Evolutionary conservation across 2,329 filamentous ascomycete genomes (phyloP).

Genomic region (Bimuria novae-zelandiae): DNA sequence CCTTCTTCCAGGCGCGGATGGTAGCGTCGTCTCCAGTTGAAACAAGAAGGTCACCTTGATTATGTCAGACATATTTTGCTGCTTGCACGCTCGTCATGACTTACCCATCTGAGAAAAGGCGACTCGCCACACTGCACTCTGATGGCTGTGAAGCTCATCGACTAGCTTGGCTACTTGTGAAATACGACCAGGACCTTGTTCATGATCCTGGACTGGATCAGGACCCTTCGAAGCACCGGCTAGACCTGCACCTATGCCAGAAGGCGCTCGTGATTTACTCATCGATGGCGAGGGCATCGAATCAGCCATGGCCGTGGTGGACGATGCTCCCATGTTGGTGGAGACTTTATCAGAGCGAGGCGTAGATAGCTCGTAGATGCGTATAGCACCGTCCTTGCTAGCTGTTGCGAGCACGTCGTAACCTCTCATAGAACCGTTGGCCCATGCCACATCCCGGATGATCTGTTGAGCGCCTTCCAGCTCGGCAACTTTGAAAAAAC

Average conservation of each 20-base stretch:
- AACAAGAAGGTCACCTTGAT: constrained; percentile 72
- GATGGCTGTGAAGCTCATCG: constrained; percentile 68
- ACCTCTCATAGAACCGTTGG: constrained; percentile 85
- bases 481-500: constrained; percentile 84
- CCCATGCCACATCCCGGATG: constrained; percentile 89
- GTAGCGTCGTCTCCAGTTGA: constrained; percentile 77
- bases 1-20: constrained; percentile 56
- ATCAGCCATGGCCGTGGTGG: constrained; percentile 23
- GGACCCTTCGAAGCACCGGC: constrained; percentile 49
- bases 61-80: constrained; percentile 28
- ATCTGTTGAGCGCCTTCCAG: constrained; percentile 74
- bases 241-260: constrained; percentile 60
- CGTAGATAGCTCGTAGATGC: constrained; percentile 83
- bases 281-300: constrained; percentile 31
- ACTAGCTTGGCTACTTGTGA: constrained; percentile 66
- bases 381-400: constrained; percentile 86
- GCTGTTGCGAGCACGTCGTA: constrained; percentile 91
- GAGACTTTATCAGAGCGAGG: constrained; percentile 50
- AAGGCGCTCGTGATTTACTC: constrained; percentile 42
- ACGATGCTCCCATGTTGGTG: constrained; percentile 22
- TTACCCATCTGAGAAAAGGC: constrained; percentile 62
- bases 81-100: constrained; percentile 9
- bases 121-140: constrained; percentile 75
- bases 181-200: constrained; percentile 67
- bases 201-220: constrained; percentile 58